Evolutionary conservation across 306 rosid genomes (phyloP), one percentile per base, ranked within the genome.

Genomic region (Sphenostylis stenocarpa): DNA sequence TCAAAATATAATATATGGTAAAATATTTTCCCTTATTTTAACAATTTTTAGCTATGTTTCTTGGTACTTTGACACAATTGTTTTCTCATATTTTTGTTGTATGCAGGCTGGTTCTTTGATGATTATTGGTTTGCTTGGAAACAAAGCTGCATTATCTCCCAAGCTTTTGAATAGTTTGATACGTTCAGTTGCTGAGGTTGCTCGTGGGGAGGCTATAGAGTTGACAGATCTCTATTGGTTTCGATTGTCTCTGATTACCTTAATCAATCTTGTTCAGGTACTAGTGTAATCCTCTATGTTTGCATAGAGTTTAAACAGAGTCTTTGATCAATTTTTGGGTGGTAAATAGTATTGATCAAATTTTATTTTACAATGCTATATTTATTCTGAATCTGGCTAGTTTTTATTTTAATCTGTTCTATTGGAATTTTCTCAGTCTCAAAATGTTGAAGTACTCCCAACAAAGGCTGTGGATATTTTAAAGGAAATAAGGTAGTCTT

Each of bases 261-360:
- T 92, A 82, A 87, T 90, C 81, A 89, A 83, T 84, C 90, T 95
- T 79, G 88, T 92, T 87, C 98, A 92, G 98, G 98, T 95, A 86
- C 80, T 61, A 14, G 12, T 56, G 41, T 67, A 33, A 39, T 78
- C 23, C 26, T 19, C 26, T 49, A 62, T 75, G 13, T 63, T 13
- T 55, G 41, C 31, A 19, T 67, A 19, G 2, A 72, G 19, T 73
- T 64, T 70, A 70, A 81, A 33, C 45, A 11, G 68, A 26, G 73
- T n/a, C n/a, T n/a, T n/a, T n/a, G n/a, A n/a, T n/a, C n/a, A n/a
- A n/a, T n/a, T n/a, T n/a, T n/a, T n/a, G n/a, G n/a, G n/a, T n/a
- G n/a, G n/a, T n/a, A n/a, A n/a, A n/a, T n/a, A n/a, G n/a, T n/a
- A n/a, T n/a, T n/a, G n/a, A n/a, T n/a, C n/a, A n/a, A n/a, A n/a